These are phyloP conservation scores for Globisporangium barbulae DNA, from an alignment of 352 stramenopile species.

Conservation along the genomic window DNA sequence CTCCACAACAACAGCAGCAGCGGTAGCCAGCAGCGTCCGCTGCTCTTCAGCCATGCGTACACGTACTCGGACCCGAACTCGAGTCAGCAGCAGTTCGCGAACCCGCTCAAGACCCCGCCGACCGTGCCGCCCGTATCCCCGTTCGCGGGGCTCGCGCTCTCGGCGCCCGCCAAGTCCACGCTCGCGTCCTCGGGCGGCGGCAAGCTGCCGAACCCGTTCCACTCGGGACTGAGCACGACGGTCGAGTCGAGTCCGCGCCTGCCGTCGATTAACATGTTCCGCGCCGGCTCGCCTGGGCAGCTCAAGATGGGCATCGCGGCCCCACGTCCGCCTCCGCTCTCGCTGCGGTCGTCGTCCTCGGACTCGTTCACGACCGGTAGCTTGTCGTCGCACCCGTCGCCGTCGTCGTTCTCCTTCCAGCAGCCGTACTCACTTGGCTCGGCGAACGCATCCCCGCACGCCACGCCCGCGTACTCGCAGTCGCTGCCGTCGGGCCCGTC, in stretches of 20 bases:
- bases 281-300: slow-evolving; percentile 56
- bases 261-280: slow-evolving; percentile 68
- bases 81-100: slow-evolving; percentile 26
- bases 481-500: slow-evolving; percentile 64
- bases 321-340: slow-evolving; percentile 45
- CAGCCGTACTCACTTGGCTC: slow-evolving; percentile 25
- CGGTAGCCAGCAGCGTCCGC: slow-evolving; percentile 24
- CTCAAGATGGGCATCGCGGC: slow-evolving; percentile 62
- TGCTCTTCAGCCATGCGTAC: slow-evolving; percentile 47
- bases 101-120: slow-evolving; percentile 40
- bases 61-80: slow-evolving; percentile 59
- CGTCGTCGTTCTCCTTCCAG: slow-evolving; percentile 41
- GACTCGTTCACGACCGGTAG: slow-evolving; percentile 45
- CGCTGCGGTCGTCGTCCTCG: slow-evolving; percentile 54
- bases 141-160: slow-evolving; percentile 70
- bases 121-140: slow-evolving; percentile 62
- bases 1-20: slow-evolving; percentile 28
- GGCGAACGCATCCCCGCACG: slow-evolving; percentile 25
- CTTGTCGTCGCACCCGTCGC: slow-evolving; percentile 21
- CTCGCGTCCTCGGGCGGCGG: slow-evolving; percentile 14
- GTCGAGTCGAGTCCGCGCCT: slow-evolving; percentile 65
- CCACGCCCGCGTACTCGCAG: slow-evolving; percentile 54
- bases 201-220: slow-evolving; percentile 61
- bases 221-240: slow-evolving; percentile 26
- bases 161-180: slow-evolving; percentile 50